phyloP scores from a whole-genome alignment of 768 basidiomycete genomes.

The Nevesoporus exiguus region DNA sequence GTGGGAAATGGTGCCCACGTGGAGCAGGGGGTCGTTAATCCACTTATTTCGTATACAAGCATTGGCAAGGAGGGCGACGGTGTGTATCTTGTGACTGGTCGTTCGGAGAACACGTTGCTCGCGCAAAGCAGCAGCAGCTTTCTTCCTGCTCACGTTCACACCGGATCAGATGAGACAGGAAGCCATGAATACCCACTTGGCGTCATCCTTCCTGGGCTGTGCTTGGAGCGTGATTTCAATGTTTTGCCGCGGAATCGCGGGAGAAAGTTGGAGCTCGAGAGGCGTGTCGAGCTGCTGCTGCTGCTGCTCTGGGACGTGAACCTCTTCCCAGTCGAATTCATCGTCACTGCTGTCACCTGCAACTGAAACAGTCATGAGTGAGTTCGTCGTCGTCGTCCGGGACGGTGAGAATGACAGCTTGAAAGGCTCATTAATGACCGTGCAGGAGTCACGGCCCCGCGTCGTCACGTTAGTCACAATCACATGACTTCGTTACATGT shows the following conservation, averaged over 20 bases:
- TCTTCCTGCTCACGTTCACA: slow-evolving; percentile 43
- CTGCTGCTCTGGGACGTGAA: slow-evolving; percentile 49
- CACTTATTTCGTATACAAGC: slow-evolving; percentile 75
- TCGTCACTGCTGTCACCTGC: slow-evolving; percentile 47
- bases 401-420: slow-evolving; percentile 1
- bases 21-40: slow-evolving; percentile 78
- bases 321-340: slow-evolving; percentile 81
- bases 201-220: slow-evolving; percentile 35
- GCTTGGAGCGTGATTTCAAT: slow-evolving; percentile 73
- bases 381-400: slow-evolving; percentile 5
- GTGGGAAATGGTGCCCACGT: no score
- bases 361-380: slow-evolving; percentile 16
- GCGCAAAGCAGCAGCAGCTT: slow-evolving; percentile 39
- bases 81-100: slow-evolving; percentile 87
- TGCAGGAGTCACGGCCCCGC: slow-evolving; percentile 17
- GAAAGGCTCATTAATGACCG: slow-evolving; percentile 6
- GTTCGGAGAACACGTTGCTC: slow-evolving; percentile 74
- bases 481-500: slow-evolving; percentile 10
- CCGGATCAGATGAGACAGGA: background rate
- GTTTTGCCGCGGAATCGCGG: slow-evolving; percentile 39
- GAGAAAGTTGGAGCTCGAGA: slow-evolving; percentile 24
- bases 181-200: slow-evolving; percentile 43
- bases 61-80: slow-evolving; percentile 73
- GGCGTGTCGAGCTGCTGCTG: slow-evolving; percentile 15
- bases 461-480: slow-evolving; percentile 23